Percentiles rank a stretch among this genome's conserved stretches.
Evolutionary conservation across 1,139 yeast species (phyloP).

Genomic region (Scheffersomyces illinoinensis): DNA sequence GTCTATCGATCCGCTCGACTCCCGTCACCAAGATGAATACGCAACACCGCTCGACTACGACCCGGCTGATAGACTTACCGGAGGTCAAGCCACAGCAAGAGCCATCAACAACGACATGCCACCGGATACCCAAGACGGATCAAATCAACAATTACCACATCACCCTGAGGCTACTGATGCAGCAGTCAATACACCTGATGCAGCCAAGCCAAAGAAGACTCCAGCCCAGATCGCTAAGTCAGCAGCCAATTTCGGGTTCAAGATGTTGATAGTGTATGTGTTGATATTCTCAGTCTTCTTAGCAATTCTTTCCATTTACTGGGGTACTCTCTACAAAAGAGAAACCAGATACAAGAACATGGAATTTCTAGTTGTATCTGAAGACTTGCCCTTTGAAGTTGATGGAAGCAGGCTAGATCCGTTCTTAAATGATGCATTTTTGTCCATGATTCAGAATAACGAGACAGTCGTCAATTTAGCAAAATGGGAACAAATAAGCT

Average conservation of each 20-base stretch:
- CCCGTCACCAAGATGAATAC: not conserved
- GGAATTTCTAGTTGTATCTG: conserved; percentile 47
- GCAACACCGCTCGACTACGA: not conserved
- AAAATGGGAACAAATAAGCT: conserved; percentile 38
- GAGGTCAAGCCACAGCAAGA: not conserved
- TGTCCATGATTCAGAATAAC: conserved; percentile 20
- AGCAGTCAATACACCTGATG: not conserved
- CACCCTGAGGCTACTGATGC: not conserved
- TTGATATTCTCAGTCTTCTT: conserved; percentile 20
- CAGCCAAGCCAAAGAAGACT: not conserved
- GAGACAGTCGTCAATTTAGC: conserved; percentile 23
- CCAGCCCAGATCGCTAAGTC: not conserved
- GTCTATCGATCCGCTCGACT: not conserved
- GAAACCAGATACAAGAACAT: conserved; percentile 37
- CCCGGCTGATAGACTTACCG: not conserved
- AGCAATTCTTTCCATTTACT: conserved; percentile 51
- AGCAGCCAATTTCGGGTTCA: not conserved
- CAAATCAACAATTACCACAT: not conserved
- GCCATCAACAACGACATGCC: not conserved
- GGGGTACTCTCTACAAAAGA: conserved; percentile 59
- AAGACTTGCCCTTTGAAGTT: conserved; percentile 31
- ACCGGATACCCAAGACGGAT: not conserved
- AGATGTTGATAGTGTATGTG: conserved; percentile 2
- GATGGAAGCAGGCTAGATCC: conserved; percentile 22
- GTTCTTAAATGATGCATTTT: conserved; percentile 36